phyloP scores from a whole-genome alignment of 805 yeast genomes.

The Schwanniomyces occidentalis region DNA sequence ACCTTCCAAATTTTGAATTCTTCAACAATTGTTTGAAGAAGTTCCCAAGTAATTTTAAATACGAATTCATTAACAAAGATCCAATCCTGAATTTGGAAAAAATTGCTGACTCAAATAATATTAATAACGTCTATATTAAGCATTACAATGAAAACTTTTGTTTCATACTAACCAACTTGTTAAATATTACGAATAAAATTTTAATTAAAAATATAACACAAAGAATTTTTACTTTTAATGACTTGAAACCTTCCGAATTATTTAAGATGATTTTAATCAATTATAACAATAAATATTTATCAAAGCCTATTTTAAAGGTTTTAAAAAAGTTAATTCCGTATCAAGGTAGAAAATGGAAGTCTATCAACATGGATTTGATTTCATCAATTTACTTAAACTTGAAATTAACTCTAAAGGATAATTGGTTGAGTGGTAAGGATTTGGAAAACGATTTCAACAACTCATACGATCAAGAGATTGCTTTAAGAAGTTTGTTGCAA shows the following conservation, averaged over 20 bases:
- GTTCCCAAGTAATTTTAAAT: constrained; percentile 14
- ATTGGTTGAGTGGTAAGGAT: constrained; percentile 85
- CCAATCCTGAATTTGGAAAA: constrained; percentile 28
- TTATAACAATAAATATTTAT: constrained; percentile 57
- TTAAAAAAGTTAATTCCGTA: constrained; percentile 82
- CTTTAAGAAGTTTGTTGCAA: constrained; percentile 74
- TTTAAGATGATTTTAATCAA: constrained; percentile 59
- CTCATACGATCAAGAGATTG: constrained; percentile 83
- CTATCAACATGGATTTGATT: constrained; percentile 88
- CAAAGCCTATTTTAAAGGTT: constrained; percentile 69
- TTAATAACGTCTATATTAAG: constrained; percentile 27
- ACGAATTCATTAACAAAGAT: constrained; percentile 29
- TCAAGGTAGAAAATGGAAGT: constrained; percentile 93
- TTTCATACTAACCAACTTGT: constrained; percentile 48
- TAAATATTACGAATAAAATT: constrained; percentile 57
- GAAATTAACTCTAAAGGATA: constrained; percentile 70
- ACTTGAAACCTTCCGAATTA: constrained; percentile 61
- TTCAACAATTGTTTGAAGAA: constrained; percentile 35
- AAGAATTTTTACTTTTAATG: constrained; percentile 63
- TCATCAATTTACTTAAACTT: constrained; percentile 82
- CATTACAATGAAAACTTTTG: constrained; percentile 45
- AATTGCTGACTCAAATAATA: constrained; percentile 23
- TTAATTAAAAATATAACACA: constrained; percentile 67
- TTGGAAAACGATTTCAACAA: constrained; percentile 71
- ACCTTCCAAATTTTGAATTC: constrained; percentile 33